Evolutionary conservation across 768 basidiomycete species (phyloP), one percentile per base, ranked within the genome.

Genomic region (Kwoniella dendrophila): DNA sequence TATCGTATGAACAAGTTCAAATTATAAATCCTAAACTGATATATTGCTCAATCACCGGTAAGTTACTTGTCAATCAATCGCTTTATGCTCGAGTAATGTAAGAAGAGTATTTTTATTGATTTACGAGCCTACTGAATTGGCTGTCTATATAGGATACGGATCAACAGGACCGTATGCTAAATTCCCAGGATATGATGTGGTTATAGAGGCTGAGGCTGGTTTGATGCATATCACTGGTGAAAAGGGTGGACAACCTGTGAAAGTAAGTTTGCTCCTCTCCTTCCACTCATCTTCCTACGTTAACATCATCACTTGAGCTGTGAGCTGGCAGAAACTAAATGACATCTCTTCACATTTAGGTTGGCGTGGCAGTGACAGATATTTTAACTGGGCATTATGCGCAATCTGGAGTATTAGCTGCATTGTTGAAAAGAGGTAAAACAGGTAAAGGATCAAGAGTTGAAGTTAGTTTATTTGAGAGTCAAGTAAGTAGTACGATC

Each of bases 141-240:
- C 30, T n/a, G n/a, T n/a, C n/a, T n/a, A n/a, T n/a, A n/a, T 62
- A 87, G 89, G 88, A 16, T 90, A 90, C 67, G 88, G 88, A 0
- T 94, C 96, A 70, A 92, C 90, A 0, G 94, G 94, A 1, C 94
- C 94, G 8, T 96, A 87, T 70, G 83, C 88, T 53, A 82, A 85
- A 55, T 85, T 87, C 20, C 88, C 93, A 18, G 93, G 93, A 14
- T 95, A 94, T 78, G 92, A 92, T 76, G 92, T 92, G 26, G 78
- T 79, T n/a, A 86, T 90, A 27, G 89, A 92, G 75, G 92, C 86
- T 2, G 92, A 95, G 78, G 92, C 93, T 33, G 95, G 94, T 10
- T 81, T 95, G 52, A 93, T 93, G 92, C 90, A 93, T 78, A 93
- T 93, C 68, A 97, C 93, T 16, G 93, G 93, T 51, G 94, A 95